Evolutionary conservation across 306 rosid species (phyloP), one percentile per base, ranked within the genome.

Genomic region (Dicorynia guianensis): DNA sequence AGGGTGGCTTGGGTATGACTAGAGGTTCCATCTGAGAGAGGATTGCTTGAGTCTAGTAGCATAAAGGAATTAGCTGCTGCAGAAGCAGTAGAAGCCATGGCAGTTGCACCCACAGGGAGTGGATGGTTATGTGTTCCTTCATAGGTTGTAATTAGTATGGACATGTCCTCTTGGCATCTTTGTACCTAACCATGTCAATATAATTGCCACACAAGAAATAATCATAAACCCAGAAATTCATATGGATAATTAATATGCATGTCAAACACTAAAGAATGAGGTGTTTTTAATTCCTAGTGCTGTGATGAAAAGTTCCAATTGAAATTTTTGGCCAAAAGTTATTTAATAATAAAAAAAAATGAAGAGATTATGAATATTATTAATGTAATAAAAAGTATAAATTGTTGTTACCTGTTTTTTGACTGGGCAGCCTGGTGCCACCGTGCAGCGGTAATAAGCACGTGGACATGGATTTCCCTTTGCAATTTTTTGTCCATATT

Each of bases 61-160:
- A 80, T 79, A 7, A 81, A 81, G 36, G 90, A 87, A 78, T 89
- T 70, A 20, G 83, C 79, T 11, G 91, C 83, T n/a, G n/a, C n/a
- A n/a, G n/a, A n/a, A n/a, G n/a, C n/a, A n/a, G n/a, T n/a, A 1
- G 91, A 81, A 15, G 90, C 81, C 2, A 60, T 90, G 42, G 98
- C 91, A 9, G 98, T 90, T 72, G 97, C 96, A 15, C 93, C 98
- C 6, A 94, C 97, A 0, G 97, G 98, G 4, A 95, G 89, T 34
- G 98, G 96, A 85, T 95, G 98, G 66, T 95, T 95, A 50, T 95
- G 98, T 60, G 92, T 95, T 69, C 97, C 98, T 87, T 95, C 98
- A 59, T 95, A 95, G 0, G 98, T 95, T 83, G 98, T 92, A 34
- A 95, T 95, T 3, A 95, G 87, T 43, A 95, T 95, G 30, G 98